Conservation (phyloP, 257 asterid genomes). For the Capsicum chinense region DNA sequence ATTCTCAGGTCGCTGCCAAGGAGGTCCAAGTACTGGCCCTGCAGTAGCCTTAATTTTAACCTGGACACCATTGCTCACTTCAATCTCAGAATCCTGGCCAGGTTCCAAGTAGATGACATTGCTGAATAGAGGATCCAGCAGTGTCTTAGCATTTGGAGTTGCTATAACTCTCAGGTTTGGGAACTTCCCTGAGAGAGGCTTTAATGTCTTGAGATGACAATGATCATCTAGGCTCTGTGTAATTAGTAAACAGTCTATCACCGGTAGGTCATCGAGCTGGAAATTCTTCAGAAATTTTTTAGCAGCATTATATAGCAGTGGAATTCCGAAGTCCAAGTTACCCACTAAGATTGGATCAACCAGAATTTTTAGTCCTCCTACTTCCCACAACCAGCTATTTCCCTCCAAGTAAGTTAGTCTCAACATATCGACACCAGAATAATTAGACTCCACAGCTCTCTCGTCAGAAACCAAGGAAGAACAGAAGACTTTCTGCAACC, state of each 20-base stretch:
- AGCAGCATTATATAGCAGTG: slow-evolving; percentile 93
- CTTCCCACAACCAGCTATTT: slow-evolving; percentile 97
- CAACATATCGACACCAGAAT: slow-evolving; percentile 56
- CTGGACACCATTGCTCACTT: slow-evolving; percentile 46
- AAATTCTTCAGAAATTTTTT: slow-evolving; percentile 73
- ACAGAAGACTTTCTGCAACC: slow-evolving; percentile 49
- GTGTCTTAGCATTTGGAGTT: slow-evolving; percentile 49
- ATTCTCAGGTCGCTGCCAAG: slow-evolving; percentile 98
- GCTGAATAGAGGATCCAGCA: slow-evolving; percentile 79
- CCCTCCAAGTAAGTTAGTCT: slow-evolving; percentile 96
- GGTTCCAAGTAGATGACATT: slow-evolving; percentile 90
- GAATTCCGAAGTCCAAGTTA: slow-evolving; percentile 92
- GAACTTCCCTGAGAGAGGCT: slow-evolving; percentile 75
- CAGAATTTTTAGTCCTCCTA: slow-evolving; percentile 73
- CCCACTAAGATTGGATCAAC: slow-evolving; percentile 99
- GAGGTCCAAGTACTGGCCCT: slow-evolving; percentile 95
- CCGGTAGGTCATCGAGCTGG: slow-evolving; percentile 86
- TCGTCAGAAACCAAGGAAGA: slow-evolving; percentile 71
- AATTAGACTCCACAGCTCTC: slow-evolving; percentile 49
- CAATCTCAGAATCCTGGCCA: slow-evolving; percentile 58
- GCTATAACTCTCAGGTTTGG: slow-evolving; percentile 76
- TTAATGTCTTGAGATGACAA: slow-evolving; percentile 84
- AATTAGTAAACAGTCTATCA: slow-evolving; percentile 74
- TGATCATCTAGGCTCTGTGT: slow-evolving; percentile 98
- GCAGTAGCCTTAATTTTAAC: slow-evolving; percentile 78